Conservation (phyloP, 2,329 filamentous ascomycete species). For the Clonostachys rhizophaga region DNA sequence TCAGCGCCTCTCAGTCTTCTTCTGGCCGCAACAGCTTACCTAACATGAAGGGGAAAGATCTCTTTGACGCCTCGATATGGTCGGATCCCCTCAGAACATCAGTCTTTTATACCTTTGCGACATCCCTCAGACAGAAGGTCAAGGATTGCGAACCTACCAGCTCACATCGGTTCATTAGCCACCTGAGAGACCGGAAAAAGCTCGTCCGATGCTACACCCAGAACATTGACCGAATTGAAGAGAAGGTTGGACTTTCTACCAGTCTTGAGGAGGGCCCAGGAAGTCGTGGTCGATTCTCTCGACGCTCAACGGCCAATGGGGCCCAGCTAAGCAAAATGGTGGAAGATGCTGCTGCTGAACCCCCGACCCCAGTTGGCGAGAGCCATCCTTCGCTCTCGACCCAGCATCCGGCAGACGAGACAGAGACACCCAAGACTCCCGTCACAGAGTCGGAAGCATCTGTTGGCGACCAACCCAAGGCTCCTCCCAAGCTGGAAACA, state of each 20-base stretch:
- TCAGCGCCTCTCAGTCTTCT: slow-evolving; percentile 18
- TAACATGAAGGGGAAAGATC: slow-evolving; percentile 64
- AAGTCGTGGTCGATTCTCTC: slow-evolving; percentile 54
- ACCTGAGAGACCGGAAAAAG: slow-evolving; percentile 61
- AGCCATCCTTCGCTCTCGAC: not conserved
- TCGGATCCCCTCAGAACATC: slow-evolving; percentile 62
- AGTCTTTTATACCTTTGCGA: slow-evolving; percentile 69
- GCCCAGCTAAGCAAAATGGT: slow-evolving; percentile 29
- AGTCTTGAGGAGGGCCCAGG: slow-evolving; percentile 58
- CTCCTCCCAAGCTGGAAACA: slow-evolving; percentile 14
- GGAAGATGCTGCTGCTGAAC: slow-evolving; percentile 15
- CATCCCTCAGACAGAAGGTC: slow-evolving; percentile 60
- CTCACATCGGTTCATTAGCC: slow-evolving; percentile 65
- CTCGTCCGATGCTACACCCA: slow-evolving; percentile 71
- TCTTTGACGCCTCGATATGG: slow-evolving; percentile 70
- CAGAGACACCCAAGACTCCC: slow-evolving; percentile 1
- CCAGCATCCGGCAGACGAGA: not conserved
- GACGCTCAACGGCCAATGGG: slow-evolving; percentile 31
- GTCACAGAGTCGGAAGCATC: slow-evolving; percentile 8
- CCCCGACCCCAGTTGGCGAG: slow-evolving; percentile 4
- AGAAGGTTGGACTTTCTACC: slow-evolving; percentile 63
- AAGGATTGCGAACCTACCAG: slow-evolving; percentile 57
- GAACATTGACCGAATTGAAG: slow-evolving; percentile 71
- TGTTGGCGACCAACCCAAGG: slow-evolving; percentile 4
- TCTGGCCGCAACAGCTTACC: slow-evolving; percentile 34